Evolutionary conservation across 345 rosid genomes (phyloP), one percentile per base, ranked within the genome.

Genomic region (Linum usitatissimum): DNA sequence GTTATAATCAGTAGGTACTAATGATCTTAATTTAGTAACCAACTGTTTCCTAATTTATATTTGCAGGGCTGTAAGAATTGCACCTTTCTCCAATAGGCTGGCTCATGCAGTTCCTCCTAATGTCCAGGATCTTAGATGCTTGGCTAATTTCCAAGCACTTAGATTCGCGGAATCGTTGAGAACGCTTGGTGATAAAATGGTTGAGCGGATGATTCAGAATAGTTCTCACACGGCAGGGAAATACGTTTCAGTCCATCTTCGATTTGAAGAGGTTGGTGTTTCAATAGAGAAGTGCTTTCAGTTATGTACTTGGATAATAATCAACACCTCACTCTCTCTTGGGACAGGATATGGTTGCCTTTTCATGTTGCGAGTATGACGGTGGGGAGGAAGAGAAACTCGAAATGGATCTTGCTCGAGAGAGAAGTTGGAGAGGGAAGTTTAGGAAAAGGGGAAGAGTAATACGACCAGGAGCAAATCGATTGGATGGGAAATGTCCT

Each of bases 211-310:
- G 97, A 64, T 83, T 55, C 73, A 66, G 20, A 83, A 81, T 67
- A 87, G 96, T 77, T 78, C 75, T 61, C 78, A 79, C 30, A 75
- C 74, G 54, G 83, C 78, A 49, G 99, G 91, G 34, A 81, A 81
- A 79, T 93, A 93, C 73, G 90, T 87, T 49, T 93, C 99, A 9
- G 99, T 90, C 75, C 99, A 93, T 83, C 99, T 93, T 62, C 86
- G 97, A 39, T 90, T 93, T 77, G 99, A 93, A 83, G 79, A 68
- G 90, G 97, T 93, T 64, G 55, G 18, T 34, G 18, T 59, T 20
- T 18, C 6, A 53, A 49, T 18, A 8, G 56, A 5, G 18, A 3
- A 3, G 19, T 57, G 9, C 28, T 54, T 9, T 2, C 19, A 3
- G 6, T 23, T 59, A 42, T 48, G 14, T 45, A 45, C 17, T 2